Base-by-base conservation (phyloP, 192 early-diverging fungal genomes). In the Nowakowskiella sp. region DNA sequence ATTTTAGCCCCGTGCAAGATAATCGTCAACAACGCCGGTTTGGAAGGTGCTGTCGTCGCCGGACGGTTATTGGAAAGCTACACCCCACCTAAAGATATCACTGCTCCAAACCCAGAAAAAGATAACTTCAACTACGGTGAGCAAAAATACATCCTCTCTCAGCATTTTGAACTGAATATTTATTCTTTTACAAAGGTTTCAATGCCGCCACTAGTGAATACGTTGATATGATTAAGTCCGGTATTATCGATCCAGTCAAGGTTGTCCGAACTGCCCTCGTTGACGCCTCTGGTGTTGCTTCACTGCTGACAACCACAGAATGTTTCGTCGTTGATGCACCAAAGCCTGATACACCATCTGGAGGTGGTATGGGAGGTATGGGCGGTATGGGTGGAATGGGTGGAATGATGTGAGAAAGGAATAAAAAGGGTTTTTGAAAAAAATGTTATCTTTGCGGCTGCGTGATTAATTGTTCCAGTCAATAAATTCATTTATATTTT, bases 201-300 rank as follows among this genome's bases (percentile, higher is more conserved):
- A 89, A 99, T 71, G 93, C 97, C 39, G 73, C 88, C 39, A 87
- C 71, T 48, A 85, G 88, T 60, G 86, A 89, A 58, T 99, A 96
- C 72, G 84, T 80, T 28, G 92, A 99, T 62, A 90, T 99, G 92
- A 89, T 97, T 73, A 78, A 90, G 68, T 83, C 79, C 69, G 97
- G 97, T 60, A 91, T 99, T 57, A 83, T 99, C 32, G 97, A 99
- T 65, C 97, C 97, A 31, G 82, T 91, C 77, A 99, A 99, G 85
- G 97, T 99, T 42, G 94, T 98, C 30, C 87, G 94, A 62, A 99
- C 97, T 22, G 93, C 91, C 23, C 74, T 99, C 44, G 85, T 97
- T 53, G 94, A 99, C 78, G 90, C 97, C 47, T 76, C 90, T 7
- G 91, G 97, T 64, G 94, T 97, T 64, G 95, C 97, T 39, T 90